Percentiles rank a stretch among this genome's conserved stretches.
Conservation (phyloP, 2,329 filamentous ascomycete species). For the Epichloe bromicola region DNA sequence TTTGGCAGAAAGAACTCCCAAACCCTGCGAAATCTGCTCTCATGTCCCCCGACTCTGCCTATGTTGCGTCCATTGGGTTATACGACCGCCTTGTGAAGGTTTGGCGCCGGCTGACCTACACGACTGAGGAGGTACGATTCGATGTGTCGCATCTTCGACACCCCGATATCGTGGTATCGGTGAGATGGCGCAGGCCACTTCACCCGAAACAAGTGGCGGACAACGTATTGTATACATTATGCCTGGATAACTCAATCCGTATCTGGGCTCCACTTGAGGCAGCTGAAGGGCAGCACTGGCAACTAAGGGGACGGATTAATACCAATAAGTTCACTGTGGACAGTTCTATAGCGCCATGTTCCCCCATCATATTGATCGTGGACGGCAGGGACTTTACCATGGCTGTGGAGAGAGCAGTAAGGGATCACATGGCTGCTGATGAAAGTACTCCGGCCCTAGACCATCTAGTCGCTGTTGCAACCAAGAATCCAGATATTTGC, state of each 20-base stretch:
- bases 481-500: slow-evolving; percentile 75
- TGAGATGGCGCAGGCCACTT: slow-evolving; percentile 75
- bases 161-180: slow-evolving; percentile 61
- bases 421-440: slow-evolving; percentile 39
- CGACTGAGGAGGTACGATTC: slow-evolving; percentile 70
- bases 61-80: slow-evolving; percentile 69
- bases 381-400: slow-evolving; percentile 67
- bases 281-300: slow-evolving; percentile 56
- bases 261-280: slow-evolving; percentile 73
- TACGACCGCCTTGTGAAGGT: slow-evolving; percentile 81
- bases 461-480: slow-evolving; percentile 75
- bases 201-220: slow-evolving; percentile 67
- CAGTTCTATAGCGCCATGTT: slow-evolving; percentile 9
- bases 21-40: slow-evolving; percentile 60
- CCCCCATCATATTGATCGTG: slow-evolving; percentile 55
- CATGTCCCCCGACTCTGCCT: slow-evolving; percentile 75
- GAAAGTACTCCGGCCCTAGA: slow-evolving; percentile 58
- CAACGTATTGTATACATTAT: slow-evolving; percentile 84
- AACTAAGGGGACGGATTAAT: slow-evolving; percentile 72
- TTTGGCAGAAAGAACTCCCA: slow-evolving; percentile 67
- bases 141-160: slow-evolving; percentile 88
- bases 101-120: slow-evolving; percentile 80
- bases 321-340: slow-evolving; percentile 55
- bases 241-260: slow-evolving; percentile 64
- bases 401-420: slow-evolving; percentile 65